Conservation (phyloP, 257 asterid genomes). For the Nicotiana knightiana region DNA sequence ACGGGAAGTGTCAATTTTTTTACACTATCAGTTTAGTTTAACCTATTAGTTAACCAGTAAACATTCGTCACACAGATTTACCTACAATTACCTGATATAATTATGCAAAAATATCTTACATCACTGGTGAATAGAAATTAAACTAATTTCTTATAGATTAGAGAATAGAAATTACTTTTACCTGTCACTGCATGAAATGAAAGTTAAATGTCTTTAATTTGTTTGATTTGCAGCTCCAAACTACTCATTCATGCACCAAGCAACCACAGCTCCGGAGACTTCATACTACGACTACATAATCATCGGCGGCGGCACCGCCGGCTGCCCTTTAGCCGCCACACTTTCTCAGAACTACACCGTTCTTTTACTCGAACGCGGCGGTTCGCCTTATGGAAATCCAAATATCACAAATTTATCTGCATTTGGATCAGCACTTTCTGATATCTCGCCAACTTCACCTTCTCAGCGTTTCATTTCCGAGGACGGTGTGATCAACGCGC, state of each 20-base stretch:
- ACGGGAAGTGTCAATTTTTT: no score
- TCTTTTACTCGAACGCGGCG: conserved; percentile 75
- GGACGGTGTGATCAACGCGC: conserved; percentile 66
- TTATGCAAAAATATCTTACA: no score
- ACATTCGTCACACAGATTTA: no score
- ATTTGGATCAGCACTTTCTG: conserved; percentile 57
- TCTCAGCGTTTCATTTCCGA: conserved; percentile 77
- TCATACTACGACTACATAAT: conserved; percentile 71
- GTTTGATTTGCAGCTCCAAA: conserved; percentile 30
- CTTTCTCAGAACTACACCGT: conserved; percentile 57
- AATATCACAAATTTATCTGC: conserved; percentile 50
- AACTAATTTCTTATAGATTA: no score
- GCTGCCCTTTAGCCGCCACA: conserved; percentile 86
- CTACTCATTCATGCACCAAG: conserved; percentile 52
- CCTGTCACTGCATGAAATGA: no score
- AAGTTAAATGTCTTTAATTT: background rate
- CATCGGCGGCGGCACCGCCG: conserved; percentile 79
- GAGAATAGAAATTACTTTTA: no score
- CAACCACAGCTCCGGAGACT: conserved; percentile 46
- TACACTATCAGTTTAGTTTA: no score
- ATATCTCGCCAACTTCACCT: conserved; percentile 52
- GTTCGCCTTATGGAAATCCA: conserved; percentile 61
- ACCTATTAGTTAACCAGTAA: no score
- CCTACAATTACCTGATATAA: no score
- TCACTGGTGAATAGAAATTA: no score